Conservation (phyloP, 2,329 filamentous ascomycete species). For the Colletotrichum sp. region DNA sequence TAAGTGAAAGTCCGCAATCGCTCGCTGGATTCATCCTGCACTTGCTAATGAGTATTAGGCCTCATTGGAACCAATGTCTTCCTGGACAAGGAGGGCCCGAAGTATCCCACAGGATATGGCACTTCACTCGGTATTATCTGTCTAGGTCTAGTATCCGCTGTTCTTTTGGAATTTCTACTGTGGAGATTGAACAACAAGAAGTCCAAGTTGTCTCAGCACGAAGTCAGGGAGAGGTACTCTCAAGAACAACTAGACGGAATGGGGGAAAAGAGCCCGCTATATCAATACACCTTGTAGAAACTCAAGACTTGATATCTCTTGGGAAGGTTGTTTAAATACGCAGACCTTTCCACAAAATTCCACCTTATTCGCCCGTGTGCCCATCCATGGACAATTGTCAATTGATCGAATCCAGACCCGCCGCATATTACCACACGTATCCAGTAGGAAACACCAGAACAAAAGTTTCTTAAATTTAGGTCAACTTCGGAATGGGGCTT, state of each 20-base stretch:
- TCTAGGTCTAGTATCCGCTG: slow-evolving; percentile 8
- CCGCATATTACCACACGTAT: too few relatives aligned
- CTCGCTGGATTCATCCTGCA: neutral
- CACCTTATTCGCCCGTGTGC: too few relatives aligned
- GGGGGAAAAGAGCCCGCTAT: neutral
- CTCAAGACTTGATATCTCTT: neutral
- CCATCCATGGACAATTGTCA: too few relatives aligned
- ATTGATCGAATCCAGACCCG: too few relatives aligned
- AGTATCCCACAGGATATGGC: slow-evolving; percentile 41
- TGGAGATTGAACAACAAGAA: slow-evolving; percentile 28
- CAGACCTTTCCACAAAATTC: neutral
- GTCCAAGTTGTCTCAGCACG: slow-evolving; percentile 25
- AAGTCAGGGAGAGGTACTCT: slow-evolving; percentile 31
- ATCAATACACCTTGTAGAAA: slow-evolving; percentile 4
- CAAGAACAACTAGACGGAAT: slow-evolving; percentile 8
- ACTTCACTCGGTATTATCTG: slow-evolving; percentile 15
- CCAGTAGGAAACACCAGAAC: too few relatives aligned
- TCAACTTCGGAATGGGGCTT: too few relatives aligned
- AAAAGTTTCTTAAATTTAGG: too few relatives aligned
- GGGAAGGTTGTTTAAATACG: neutral
- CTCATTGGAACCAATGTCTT: slow-evolving; percentile 45
- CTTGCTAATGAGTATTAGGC: slow-evolving; percentile 27
- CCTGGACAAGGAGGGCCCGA: slow-evolving; percentile 35
- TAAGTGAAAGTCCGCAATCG: neutral
- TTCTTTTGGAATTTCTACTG: slow-evolving; percentile 25